Evolutionary conservation across 208 protist species (phyloP).

Genomic region (Crithidia mellificae): DNA sequence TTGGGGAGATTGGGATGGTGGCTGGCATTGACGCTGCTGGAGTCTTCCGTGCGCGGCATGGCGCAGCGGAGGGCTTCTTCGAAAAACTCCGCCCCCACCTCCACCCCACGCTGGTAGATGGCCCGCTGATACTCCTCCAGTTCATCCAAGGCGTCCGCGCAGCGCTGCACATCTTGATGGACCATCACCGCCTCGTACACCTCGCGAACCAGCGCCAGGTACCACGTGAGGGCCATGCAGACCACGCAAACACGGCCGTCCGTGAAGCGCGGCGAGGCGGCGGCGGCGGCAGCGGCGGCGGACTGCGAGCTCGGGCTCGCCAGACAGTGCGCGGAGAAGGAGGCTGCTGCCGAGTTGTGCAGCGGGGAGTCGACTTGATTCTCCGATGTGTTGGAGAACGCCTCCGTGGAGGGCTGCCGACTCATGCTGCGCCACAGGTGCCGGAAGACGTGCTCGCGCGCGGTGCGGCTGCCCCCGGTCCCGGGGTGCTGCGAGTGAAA

Average conservation of each 20-base stretch:
- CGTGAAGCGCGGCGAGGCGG: constrained; percentile 31
- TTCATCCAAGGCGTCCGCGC: constrained; percentile 46
- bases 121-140: constrained; percentile 36
- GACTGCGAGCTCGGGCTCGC: constrained; percentile 15
- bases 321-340: constrained; percentile 14
- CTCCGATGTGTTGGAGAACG: background rate
- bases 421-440: constrained; percentile 7
- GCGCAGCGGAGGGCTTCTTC: constrained; percentile 10
- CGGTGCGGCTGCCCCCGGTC: constrained; percentile 1
- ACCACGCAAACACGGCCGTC: constrained; percentile 32
- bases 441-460: constrained; percentile 2
- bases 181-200: constrained; percentile 51
- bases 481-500: background rate
- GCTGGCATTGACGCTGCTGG: background rate
- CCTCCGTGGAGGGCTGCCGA: constrained; percentile 13
- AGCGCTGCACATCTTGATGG: constrained; percentile 49
- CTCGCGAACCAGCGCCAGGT: constrained; percentile 45
- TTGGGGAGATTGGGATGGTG: background rate
- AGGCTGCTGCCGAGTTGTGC: constrained; percentile 7
- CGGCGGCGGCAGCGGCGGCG: too few species aligned
- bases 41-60: background rate
- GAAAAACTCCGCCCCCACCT: constrained; percentile 17
- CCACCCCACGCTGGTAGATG: constrained; percentile 44
- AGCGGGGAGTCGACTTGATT: constrained; percentile 10
- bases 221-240: constrained; percentile 63